Percentiles rank a stretch among this genome's conserved stretches.
These are phyloP conservation scores for Didymella lethalis DNA, from an alignment of 2,329 filamentous ascomycete species.

Conservation along the genomic window DNA sequence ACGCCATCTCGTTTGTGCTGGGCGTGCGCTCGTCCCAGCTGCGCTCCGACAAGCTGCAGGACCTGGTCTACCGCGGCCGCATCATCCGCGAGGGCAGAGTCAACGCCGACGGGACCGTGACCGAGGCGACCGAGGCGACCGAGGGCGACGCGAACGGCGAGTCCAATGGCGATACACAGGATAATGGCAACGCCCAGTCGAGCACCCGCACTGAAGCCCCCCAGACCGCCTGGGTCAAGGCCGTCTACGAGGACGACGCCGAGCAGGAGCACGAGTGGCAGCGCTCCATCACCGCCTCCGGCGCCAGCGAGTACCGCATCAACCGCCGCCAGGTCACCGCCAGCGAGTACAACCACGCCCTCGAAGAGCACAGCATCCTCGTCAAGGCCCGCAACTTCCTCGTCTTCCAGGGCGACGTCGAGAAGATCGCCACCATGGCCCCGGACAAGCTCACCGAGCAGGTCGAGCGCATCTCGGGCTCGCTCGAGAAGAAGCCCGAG, in stretches of 20 bases:
- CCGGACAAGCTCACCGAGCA: slow-evolving; percentile 91
- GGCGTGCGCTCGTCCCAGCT: slow-evolving; percentile 99
- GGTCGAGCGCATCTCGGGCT: slow-evolving; percentile 97
- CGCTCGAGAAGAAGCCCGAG: slow-evolving; percentile 90
- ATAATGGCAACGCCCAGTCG: slow-evolving; percentile 61
- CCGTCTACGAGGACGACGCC: slow-evolving; percentile 96
- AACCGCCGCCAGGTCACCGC: slow-evolving; percentile 90
- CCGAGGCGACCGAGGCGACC: slow-evolving; percentile 47
- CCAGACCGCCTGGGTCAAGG: slow-evolving; percentile 98
- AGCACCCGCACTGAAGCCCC: slow-evolving; percentile 77
- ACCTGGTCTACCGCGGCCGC: slow-evolving; percentile 94
- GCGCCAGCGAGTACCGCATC: slow-evolving; percentile 94
- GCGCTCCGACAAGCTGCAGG: slow-evolving; percentile 89
- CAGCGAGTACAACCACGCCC: slow-evolving; percentile 89
- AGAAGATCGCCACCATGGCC: slow-evolving; percentile 94
- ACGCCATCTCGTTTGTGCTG: slow-evolving; percentile 97
- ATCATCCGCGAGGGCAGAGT: slow-evolving; percentile 92
- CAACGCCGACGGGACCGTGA: slow-evolving; percentile 85
- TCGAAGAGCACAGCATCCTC: slow-evolving; percentile 93
- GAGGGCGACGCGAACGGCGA: slow-evolving; percentile 53
- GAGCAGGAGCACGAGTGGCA: slow-evolving; percentile 97
- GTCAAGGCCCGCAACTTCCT: slow-evolving; percentile 98
- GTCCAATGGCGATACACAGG: slow-evolving; percentile 56
- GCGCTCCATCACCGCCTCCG: slow-evolving; percentile 86
- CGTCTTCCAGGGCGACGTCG: slow-evolving; percentile 97